Conservation (phyloP, 257 asterid genomes). For the Fraxinus cuspidata region DNA sequence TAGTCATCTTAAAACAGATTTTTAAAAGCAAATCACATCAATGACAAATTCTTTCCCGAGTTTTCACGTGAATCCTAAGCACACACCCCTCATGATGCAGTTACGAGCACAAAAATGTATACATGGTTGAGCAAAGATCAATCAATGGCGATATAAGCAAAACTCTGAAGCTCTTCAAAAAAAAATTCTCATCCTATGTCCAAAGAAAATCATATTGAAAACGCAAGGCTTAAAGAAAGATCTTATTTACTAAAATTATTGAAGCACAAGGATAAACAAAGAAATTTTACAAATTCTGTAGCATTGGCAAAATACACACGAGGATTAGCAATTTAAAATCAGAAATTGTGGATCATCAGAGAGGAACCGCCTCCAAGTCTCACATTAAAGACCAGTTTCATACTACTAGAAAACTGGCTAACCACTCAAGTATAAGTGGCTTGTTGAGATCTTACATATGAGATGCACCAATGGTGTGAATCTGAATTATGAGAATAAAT, state of each 20-base stretch:
- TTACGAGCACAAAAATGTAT: background rate
- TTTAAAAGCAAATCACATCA: background rate
- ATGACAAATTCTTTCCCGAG: background rate
- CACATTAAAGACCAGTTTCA: no score
- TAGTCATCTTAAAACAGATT: background rate
- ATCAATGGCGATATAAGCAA: background rate
- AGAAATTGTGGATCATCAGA: background rate
- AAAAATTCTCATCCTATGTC: background rate
- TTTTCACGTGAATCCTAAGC: background rate
- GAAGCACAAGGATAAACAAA: background rate
- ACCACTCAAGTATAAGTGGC: background rate
- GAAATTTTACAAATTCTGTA: background rate
- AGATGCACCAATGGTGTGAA: background rate
- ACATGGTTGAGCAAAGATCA: background rate
- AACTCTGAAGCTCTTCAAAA: background rate
- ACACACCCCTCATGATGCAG: background rate
- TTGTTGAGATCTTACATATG: background rate
- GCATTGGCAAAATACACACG: background rate
- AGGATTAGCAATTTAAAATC: background rate
- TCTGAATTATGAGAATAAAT: background rate
- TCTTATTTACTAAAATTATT: background rate
- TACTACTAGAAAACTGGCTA: background rate
- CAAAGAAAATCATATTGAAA: background rate
- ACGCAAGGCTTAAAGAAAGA: background rate
- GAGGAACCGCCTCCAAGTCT: background rate